Base-by-base conservation (phyloP, 305 asterid genomes). In the Fraxinus sp. region DNA sequence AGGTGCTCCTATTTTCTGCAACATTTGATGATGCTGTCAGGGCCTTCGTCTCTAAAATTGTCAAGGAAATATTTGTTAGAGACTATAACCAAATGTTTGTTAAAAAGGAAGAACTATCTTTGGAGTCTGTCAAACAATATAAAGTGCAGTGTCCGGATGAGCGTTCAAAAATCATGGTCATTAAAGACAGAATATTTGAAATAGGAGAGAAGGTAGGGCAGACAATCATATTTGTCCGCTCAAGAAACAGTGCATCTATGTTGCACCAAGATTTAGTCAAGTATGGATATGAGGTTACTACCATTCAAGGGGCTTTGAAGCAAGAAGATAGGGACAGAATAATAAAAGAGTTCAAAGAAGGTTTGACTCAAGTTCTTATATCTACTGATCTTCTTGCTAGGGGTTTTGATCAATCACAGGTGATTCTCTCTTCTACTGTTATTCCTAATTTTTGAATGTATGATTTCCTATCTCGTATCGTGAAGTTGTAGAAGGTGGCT, bases 1-100 rank as follows among this genome's bases (percentile, higher is more conserved):
- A 96, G 99, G 98, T 96, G 86, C 97, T 94, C 82, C 87, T 96
- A 52, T 96, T 96, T 88, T 96, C 99, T 18, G 99, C 98, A 41
- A 96, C 99, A 5, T 96, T 96, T 85, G 90, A 89, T 86, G 99
- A 93, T 79, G 86, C 86, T 11, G 99, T 96, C 68, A 91, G 73
- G 85, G 83, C 88, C 20, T 96, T 96, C 77, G 97, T 92, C 43
- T 83, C 91, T 10, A 92, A 92, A 86, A 93, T 90, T 78, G 94
- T 91, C 32, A 86, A 87, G 77, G 95, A 93, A 24, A 89, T 94
- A 22, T 96, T 94, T 66, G 89, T 88, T 13, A 81, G 83, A 87
- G 97, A 92, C 70, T 92, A 91, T 85, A 94, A 94, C 81, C 92
- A 93, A 80, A 88, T 96, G 95, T 92, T 93, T 83, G 98, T 96